phyloP scores from a whole-genome alignment of 306 rosid species.

The Psophocarpus tetragonolobus region DNA sequence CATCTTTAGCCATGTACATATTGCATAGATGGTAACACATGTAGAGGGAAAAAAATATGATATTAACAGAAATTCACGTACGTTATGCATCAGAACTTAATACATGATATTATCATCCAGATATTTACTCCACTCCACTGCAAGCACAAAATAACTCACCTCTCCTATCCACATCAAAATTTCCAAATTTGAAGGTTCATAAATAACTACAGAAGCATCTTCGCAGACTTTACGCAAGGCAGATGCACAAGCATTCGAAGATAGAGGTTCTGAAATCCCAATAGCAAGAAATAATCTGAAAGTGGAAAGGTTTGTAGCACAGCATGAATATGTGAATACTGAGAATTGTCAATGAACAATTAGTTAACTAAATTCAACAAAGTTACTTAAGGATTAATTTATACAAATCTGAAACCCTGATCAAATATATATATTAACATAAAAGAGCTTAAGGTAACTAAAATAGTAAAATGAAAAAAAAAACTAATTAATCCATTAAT shows the following conservation, averaged over 20 bases:
- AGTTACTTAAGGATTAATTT: slow-evolving; percentile 18
- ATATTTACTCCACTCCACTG: slow-evolving; percentile 22
- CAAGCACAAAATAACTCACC: slow-evolving; percentile 52
- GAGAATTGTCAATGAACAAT: slow-evolving; percentile 30
- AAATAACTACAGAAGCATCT: slow-evolving; percentile 77
- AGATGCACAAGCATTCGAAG: slow-evolving; percentile 84
- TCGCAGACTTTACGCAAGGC: slow-evolving; percentile 93
- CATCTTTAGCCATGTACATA: not conserved
- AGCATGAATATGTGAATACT: slow-evolving; percentile 29
- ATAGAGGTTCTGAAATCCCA: slow-evolving; percentile 80
- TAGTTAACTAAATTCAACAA: slow-evolving; percentile 19
- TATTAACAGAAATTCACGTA: slow-evolving; percentile 13
- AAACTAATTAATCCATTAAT: not conserved
- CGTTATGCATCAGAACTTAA: slow-evolving; percentile 20
- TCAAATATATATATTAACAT: slow-evolving; percentile 10
- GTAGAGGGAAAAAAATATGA: slow-evolving; percentile 17
- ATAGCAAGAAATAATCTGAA: slow-evolving; percentile 90
- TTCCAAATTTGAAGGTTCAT: slow-evolving; percentile 92
- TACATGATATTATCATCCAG: slow-evolving; percentile 23
- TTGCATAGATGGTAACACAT: not conserved
- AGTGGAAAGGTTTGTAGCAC: slow-evolving; percentile 39
- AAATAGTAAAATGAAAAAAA: slow-evolving; percentile 5
- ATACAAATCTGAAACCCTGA: not conserved
- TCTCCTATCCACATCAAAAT: slow-evolving; percentile 96
- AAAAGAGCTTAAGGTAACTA: slow-evolving; percentile 16